A percentile compares a stretch with the other conserved stretches of the same genome.
These are phyloP conservation scores for Grosmannia huntii DNA, from an alignment of 2,329 filamentous ascomycete genomes.

Conservation along the genomic window DNA sequence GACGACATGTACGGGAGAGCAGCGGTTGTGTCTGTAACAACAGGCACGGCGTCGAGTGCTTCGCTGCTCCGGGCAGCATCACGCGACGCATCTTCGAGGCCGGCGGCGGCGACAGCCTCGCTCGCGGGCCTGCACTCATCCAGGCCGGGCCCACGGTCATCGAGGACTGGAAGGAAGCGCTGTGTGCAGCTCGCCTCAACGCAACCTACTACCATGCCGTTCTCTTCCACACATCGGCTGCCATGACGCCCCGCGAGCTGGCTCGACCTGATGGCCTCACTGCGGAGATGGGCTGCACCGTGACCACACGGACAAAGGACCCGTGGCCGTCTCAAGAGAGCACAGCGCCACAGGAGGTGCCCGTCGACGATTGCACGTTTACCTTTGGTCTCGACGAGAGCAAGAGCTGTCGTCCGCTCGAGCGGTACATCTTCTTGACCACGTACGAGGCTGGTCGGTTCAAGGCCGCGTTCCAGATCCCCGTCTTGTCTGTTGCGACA, in stretches of 20 bases:
- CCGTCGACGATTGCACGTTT: background rate
- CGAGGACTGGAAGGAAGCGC: slow-evolving; percentile 1
- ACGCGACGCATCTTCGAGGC: background rate
- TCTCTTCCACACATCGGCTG: background rate
- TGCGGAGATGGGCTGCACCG: background rate
- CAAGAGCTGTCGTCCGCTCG: background rate
- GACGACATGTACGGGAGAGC: background rate
- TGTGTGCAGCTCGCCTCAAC: background rate
- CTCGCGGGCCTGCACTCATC: slow-evolving; percentile 1
- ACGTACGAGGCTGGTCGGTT: slow-evolving; percentile 1
- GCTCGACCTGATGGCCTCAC: background rate
- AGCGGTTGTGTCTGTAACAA: slow-evolving; percentile 3
- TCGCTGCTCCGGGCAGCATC: slow-evolving; percentile 1
- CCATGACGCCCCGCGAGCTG: background rate
- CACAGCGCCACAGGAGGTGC: background rate
- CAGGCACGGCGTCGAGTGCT: slow-evolving; percentile 5
- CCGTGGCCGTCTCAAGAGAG: background rate
- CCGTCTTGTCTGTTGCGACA: background rate
- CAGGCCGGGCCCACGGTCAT: background rate
- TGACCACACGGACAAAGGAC: background rate
- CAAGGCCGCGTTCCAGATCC: slow-evolving; percentile 1
- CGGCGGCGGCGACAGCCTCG: background rate
- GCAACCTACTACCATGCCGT: slow-evolving; percentile 1
- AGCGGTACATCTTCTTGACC: slow-evolving; percentile 9
- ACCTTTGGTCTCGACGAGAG: background rate